A percentile compares a stretch with the other conserved stretches of the same genome.
phyloP scores from a whole-genome alignment of 2,329 filamentous ascomycete species.

The Teratosphaeriaceae sp. region DNA sequence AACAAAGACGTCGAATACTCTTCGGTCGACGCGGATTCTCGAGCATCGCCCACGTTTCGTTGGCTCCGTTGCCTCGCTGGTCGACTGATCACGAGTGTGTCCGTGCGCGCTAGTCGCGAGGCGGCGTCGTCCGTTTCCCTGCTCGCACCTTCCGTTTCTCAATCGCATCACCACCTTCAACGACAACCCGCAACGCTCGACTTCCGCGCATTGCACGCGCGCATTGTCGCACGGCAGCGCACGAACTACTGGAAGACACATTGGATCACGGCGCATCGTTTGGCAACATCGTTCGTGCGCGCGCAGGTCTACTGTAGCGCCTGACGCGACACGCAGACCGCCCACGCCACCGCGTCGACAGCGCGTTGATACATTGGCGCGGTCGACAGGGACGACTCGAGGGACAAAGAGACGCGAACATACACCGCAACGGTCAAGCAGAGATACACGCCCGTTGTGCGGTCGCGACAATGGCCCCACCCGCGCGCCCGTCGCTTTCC shows the following conservation, averaged over 20 bases:
- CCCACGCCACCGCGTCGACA: no score
- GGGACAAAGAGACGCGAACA: not conserved
- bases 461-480: slow-evolving; percentile 26
- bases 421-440: not conserved
- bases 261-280: no score
- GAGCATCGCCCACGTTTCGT: no score
- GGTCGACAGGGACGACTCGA: not conserved
- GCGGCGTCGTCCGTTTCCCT: not conserved
- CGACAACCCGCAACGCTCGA: not conserved
- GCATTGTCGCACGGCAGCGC: not conserved
- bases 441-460: not conserved
- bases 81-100: not conserved
- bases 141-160: not conserved
- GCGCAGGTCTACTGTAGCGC: no score
- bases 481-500: slow-evolving; percentile 40
- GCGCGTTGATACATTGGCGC: no score
- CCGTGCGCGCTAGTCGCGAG: not conserved
- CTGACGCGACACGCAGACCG: no score
- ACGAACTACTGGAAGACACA: no score
- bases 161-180: not conserved
- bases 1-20: no score
- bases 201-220: not conserved
- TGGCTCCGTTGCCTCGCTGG: not conserved
- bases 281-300: no score
- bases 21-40: no score